Conservation (phyloP, 179 eudicot species). For the Spergularia azorica region DNA sequence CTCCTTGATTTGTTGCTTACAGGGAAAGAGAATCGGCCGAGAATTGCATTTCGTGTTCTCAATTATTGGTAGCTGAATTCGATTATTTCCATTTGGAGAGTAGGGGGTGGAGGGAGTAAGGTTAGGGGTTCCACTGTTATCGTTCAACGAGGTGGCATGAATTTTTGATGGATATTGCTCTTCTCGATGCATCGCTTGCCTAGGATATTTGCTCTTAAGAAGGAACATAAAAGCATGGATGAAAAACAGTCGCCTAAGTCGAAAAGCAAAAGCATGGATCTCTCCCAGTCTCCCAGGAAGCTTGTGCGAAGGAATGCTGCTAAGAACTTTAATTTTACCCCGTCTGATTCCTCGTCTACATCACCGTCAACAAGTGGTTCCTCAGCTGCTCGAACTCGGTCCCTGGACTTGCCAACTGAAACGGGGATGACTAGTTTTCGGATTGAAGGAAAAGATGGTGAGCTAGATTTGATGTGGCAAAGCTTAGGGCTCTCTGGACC, state of each 20-base stretch:
- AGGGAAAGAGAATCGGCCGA: neutral
- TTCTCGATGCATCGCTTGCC: constrained; percentile 50
- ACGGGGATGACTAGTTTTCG: constrained; percentile 48
- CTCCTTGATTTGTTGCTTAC: neutral
- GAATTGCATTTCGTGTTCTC: constrained; percentile 11
- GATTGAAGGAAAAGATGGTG: constrained; percentile 39
- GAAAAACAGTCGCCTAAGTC: constrained; percentile 8
- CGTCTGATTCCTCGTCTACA: constrained; percentile 39
- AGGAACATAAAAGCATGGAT: constrained; percentile 22
- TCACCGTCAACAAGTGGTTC: constrained; percentile 35
- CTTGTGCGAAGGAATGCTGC: constrained; percentile 68
- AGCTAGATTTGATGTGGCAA: constrained; percentile 28
- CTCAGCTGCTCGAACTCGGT: constrained; percentile 40
- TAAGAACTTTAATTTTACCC: constrained; percentile 53
- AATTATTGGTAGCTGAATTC: neutral
- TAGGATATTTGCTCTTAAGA: constrained; percentile 34
- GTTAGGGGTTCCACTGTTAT: neutral
- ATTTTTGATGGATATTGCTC: constrained; percentile 26
- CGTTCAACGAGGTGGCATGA: constrained; percentile 4
- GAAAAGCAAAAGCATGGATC: constrained; percentile 41
- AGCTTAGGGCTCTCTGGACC: constrained; percentile 39
- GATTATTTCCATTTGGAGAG: neutral
- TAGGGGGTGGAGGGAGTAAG: neutral
- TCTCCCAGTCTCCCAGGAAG: constrained; percentile 42
- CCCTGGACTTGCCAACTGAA: constrained; percentile 44